phyloP scores from a whole-genome alignment of 1,284 basidiomycete species.

The Thecaphora frezii region DNA sequence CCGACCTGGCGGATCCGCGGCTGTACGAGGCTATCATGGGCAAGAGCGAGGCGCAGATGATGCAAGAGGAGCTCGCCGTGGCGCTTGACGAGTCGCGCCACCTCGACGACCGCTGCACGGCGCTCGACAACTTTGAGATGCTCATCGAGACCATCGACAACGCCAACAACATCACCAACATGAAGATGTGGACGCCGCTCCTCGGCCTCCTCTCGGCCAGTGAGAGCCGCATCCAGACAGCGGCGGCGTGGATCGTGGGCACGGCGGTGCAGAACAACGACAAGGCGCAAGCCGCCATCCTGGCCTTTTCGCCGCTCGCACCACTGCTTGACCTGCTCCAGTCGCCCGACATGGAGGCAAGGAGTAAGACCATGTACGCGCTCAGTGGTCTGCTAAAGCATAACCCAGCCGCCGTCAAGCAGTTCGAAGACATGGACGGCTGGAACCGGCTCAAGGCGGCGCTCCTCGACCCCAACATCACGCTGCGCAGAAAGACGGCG shows the following conservation, averaged over 20 bases:
- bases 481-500: slow-evolving; percentile 77
- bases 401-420: slow-evolving; percentile 69
- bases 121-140: slow-evolving; percentile 95
- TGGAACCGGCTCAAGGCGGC: slow-evolving; percentile 71
- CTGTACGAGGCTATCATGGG: slow-evolving; percentile 56
- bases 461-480: slow-evolving; percentile 74
- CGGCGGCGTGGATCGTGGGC: slow-evolving; percentile 86
- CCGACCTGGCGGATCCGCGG: slow-evolving; percentile 49
- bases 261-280: slow-evolving; percentile 96
- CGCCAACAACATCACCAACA: slow-evolving; percentile 82
- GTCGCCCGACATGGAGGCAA: slow-evolving; percentile 63
- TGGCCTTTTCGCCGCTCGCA: slow-evolving; percentile 67
- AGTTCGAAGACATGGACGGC: slow-evolving; percentile 68
- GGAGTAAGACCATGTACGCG: slow-evolving; percentile 80
- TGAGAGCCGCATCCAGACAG: slow-evolving; percentile 68
- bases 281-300: slow-evolving; percentile 75
- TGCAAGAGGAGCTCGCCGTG: slow-evolving; percentile 51
- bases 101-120: slow-evolving; percentile 65
- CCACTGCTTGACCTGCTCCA: slow-evolving; percentile 61
- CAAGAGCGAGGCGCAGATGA: slow-evolving; percentile 57
- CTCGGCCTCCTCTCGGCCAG: slow-evolving; percentile 70
- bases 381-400: slow-evolving; percentile 84
- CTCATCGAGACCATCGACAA: slow-evolving; percentile 93
- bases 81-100: slow-evolving; percentile 38
- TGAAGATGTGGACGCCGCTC: slow-evolving; percentile 84